A percentile compares a stretch with the other conserved stretches of the same genome.
These are phyloP conservation scores for Escallonia herrerae DNA, from an alignment of 129 eudicot species.

Conservation along the genomic window DNA sequence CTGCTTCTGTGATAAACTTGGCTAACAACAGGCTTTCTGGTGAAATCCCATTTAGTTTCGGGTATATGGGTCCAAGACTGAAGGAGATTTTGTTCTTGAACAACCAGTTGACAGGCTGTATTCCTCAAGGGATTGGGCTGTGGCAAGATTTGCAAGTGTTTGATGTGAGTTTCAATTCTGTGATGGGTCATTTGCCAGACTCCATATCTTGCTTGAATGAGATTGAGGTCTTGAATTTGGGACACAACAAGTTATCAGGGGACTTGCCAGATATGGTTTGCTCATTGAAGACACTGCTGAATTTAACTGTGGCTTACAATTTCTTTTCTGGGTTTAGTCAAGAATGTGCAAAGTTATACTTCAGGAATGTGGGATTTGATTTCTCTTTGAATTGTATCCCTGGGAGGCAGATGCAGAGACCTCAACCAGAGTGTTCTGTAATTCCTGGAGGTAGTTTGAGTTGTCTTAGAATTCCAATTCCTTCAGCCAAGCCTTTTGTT, in stretches of 20 bases:
- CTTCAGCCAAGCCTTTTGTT: constrained; percentile 42
- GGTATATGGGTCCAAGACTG: constrained; percentile 56
- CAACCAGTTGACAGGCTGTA: constrained; percentile 78
- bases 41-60: constrained; percentile 57
- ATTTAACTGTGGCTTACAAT: constrained; percentile 76
- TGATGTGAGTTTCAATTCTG: constrained; percentile 67
- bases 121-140: constrained; percentile 84
- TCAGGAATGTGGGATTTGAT: constrained; percentile 71
- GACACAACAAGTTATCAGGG: constrained; percentile 75
- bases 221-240: constrained; percentile 75
- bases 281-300: constrained; percentile 51
- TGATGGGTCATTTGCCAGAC: constrained; percentile 90
- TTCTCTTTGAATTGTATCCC: constrained; percentile 81
- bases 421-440: constrained; percentile 64
- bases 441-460: constrained; percentile 58
- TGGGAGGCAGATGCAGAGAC: constrained; percentile 75
- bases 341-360: constrained; percentile 46
- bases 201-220: constrained; percentile 68
- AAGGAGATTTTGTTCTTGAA: constrained; percentile 79
- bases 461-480: constrained; percentile 66
- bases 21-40: constrained; percentile 80
- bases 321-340: constrained; percentile 77
- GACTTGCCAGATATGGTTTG: constrained; percentile 79
- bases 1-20: constrained; percentile 84
- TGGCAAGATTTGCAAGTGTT: constrained; percentile 80